These are phyloP conservation scores for Plantago lanceolata DNA, from an alignment of 305 asterid species.

Conservation along the genomic window DNA sequence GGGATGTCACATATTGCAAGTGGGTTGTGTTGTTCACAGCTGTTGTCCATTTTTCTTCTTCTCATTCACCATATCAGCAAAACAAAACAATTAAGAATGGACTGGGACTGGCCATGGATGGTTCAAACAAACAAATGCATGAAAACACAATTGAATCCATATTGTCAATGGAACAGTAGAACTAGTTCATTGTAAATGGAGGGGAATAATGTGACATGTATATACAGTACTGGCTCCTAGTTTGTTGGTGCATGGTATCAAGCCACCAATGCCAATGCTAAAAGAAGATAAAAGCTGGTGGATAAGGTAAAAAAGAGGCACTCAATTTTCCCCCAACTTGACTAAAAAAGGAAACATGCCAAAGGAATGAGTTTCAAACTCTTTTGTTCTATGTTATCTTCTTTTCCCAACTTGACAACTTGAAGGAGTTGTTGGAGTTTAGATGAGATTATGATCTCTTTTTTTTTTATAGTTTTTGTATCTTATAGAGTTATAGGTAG, in stretches of 20 bases:
- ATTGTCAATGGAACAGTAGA: neutral
- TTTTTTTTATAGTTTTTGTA: neutral
- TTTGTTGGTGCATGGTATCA: slow-evolving; percentile 1
- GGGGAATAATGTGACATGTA: neutral
- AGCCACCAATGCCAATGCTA: neutral
- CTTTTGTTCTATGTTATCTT: neutral
- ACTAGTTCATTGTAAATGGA: neutral
- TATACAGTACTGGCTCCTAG: neutral
- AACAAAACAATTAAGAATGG: too few species aligned
- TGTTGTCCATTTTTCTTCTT: too few species aligned
- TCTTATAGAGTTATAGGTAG: too few species aligned
- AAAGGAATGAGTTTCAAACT: slow-evolving; percentile 8
- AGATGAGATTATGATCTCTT: neutral
- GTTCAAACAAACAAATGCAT: slow-evolving; percentile 11
- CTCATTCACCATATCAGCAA: too few species aligned
- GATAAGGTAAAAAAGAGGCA: neutral
- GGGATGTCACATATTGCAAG: neutral
- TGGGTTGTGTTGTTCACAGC: neutral
- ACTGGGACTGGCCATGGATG: too few species aligned
- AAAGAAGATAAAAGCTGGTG: slow-evolving; percentile 3
- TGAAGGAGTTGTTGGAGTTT: neutral
- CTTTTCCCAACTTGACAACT: slow-evolving; percentile 17
- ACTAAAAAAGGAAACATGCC: neutral
- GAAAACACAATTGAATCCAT: neutral
- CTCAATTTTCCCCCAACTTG: neutral